Percentiles rank a stretch among this genome's conserved stretches.
phyloP scores from a whole-genome alignment of 805 yeast species.

The Myxozyma neglecta region DNA sequence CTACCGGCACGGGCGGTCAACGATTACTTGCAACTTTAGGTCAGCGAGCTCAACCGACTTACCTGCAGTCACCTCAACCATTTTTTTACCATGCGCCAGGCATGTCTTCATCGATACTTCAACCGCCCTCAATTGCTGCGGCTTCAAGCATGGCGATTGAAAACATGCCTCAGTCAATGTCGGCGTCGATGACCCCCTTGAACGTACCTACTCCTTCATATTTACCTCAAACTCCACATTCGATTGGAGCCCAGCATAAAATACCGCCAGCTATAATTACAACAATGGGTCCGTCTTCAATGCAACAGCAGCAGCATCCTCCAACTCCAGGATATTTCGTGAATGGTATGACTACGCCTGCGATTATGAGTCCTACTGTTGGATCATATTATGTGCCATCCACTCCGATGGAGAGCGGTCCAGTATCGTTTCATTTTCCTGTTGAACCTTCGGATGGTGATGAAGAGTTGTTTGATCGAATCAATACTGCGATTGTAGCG shows the following conservation, averaged over 20 bases:
- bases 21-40: background rate
- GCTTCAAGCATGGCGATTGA: slow-evolving; percentile 1
- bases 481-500: slow-evolving; percentile 60
- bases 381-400: slow-evolving; percentile 6
- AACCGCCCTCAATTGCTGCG: background rate
- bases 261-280: slow-evolving; percentile 13
- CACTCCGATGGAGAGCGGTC: slow-evolving; percentile 21
- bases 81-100: background rate
- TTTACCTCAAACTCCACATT: slow-evolving; percentile 9
- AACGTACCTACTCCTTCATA: slow-evolving; percentile 17
- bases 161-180: slow-evolving; percentile 13
- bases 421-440: slow-evolving; percentile 26
- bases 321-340: slow-evolving; percentile 20
- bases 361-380: slow-evolving; percentile 7
- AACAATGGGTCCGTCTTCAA: background rate
- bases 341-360: background rate
- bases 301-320: background rate
- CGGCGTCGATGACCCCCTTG: slow-evolving; percentile 16
- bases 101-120: background rate
- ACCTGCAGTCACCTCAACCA: background rate
- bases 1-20: background rate
- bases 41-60: background rate
- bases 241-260: slow-evolving; percentile 4
- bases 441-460: slow-evolving; percentile 54
- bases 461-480: slow-evolving; percentile 62